Evolutionary conservation across 1,284 basidiomycete species (phyloP).

Genomic region (Papiliotrema flavescens): DNA sequence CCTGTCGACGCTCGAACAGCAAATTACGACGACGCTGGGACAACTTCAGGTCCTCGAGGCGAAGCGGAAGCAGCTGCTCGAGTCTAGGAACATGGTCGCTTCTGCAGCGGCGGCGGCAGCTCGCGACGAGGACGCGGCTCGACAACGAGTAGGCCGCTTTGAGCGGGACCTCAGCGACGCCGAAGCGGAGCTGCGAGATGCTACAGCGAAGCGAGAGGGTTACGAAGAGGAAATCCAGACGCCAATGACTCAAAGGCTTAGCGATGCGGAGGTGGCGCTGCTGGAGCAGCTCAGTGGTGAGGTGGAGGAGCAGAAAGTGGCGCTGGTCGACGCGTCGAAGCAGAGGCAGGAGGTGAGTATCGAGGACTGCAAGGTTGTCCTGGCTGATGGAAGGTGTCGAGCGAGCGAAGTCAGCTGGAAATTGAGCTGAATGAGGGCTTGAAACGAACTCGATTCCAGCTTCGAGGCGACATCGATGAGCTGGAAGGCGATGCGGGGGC

Average conservation of each 20-base stretch:
- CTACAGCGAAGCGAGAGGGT: slow-evolving; percentile 54
- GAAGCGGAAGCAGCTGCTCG: slow-evolving; percentile 67
- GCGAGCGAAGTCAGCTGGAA: slow-evolving; percentile 74
- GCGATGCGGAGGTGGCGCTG: slow-evolving; percentile 64
- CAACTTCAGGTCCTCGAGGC: slow-evolving; percentile 67
- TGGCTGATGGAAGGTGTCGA: slow-evolving; percentile 59
- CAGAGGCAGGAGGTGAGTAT: slow-evolving; percentile 65
- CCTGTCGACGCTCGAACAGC: slow-evolving; percentile 74
- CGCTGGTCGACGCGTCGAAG: slow-evolving; percentile 65
- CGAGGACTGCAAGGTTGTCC: background rate
- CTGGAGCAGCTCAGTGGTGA: slow-evolving; percentile 71
- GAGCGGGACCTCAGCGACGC: slow-evolving; percentile 69
- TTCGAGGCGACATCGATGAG: slow-evolving; percentile 72
- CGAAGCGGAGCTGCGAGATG: slow-evolving; percentile 59
- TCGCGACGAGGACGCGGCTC: slow-evolving; percentile 68
- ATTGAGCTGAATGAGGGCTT: slow-evolving; percentile 92
- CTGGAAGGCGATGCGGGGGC: slow-evolving; percentile 62
- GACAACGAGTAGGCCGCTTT: slow-evolving; percentile 61
- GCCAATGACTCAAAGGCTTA: slow-evolving; percentile 71
- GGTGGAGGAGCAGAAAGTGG: slow-evolving; percentile 68
- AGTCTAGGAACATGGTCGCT: slow-evolving; percentile 64
- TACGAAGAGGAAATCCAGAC: slow-evolving; percentile 70
- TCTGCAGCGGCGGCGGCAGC: slow-evolving; percentile 62
- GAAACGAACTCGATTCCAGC: slow-evolving; percentile 69
- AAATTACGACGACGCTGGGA: slow-evolving; percentile 74